phyloP scores from a whole-genome alignment of 148 eudicot species.

The Tetragonia tetragonoides region DNA sequence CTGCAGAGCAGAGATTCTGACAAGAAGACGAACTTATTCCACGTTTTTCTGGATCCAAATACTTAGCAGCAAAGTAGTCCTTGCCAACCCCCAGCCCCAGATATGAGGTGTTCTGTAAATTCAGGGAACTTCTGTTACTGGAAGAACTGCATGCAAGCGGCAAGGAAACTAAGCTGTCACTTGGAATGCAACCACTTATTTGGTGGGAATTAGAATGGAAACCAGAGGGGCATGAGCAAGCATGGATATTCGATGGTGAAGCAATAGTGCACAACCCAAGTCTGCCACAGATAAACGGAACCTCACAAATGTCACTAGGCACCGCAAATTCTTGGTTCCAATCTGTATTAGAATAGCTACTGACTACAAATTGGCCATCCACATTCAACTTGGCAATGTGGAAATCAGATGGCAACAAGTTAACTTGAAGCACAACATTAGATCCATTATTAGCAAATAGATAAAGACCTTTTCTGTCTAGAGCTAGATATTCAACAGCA shows the following conservation, averaged over 20 bases:
- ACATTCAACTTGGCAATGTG: conserved; percentile 47
- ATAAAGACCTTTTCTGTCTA: conserved; percentile 60
- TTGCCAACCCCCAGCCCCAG: conserved; percentile 42
- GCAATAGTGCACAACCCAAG: conserved; percentile 46
- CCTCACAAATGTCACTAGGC: conserved; percentile 52
- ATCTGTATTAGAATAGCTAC: conserved; percentile 35
- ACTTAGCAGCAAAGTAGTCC: conserved; percentile 53
- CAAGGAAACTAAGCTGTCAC: conserved; percentile 40
- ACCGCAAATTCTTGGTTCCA: conserved; percentile 38
- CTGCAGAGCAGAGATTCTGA: conserved; percentile 48
- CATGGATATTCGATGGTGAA: conserved; percentile 26
- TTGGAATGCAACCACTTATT: conserved; percentile 46
- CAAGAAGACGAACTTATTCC: conserved; percentile 54
- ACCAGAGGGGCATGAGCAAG: conserved; percentile 61
- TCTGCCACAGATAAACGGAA: conserved; percentile 58
- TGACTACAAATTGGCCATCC: conserved; percentile 51
- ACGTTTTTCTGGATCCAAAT: conserved; percentile 33
- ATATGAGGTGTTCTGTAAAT: conserved; percentile 37
- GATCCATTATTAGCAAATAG: conserved; percentile 45
- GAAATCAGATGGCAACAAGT: conserved; percentile 37
- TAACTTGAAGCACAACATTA: conserved; percentile 38
- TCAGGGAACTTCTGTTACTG: conserved; percentile 8
- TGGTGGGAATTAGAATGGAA: conserved; percentile 33
- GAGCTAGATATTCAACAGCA: conserved; percentile 41
- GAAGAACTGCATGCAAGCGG: conserved; percentile 48